Evolutionary conservation across 352 stramenopile genomes (phyloP), one percentile per base, ranked within the genome.

Genomic region (Globisporangium canariense): DNA sequence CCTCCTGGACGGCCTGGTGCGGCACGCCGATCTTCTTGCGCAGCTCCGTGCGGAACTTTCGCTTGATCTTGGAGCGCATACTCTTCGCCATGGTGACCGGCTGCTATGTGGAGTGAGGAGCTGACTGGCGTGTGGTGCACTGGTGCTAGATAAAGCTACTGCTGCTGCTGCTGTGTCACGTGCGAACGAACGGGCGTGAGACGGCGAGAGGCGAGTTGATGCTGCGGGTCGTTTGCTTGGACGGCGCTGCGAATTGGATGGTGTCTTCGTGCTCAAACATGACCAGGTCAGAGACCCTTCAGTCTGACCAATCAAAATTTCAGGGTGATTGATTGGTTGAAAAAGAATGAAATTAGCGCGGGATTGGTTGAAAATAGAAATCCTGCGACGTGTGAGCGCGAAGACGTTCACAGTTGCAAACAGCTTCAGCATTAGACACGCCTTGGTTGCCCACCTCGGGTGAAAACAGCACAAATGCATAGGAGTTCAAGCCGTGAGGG

Each of bases 41-140:
- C 65, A 95, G 75, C 77, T 95, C 84, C 68, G 83, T 90, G 68
- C 86, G 86, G 78, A 93, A 95, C 74, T 86, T 88, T 69, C 86
- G 84, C 81, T 95, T 95, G 75, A 95, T 91, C 78, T 95, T 95
- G 59, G 86, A 95, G 68, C 86, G 84, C 73, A 95, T 71, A 80
- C 81, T 89, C 82, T 95, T 95, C 58, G 84, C 86, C 86, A 95
- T 95, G 62, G 67, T 87, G 47, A n/a, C 16, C 22, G 53, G 20
- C 16, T 64, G 34, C 11, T 61, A n/a, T 47, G 22, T 67, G 36
- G 22, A 25, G 18, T 8, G 34, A 20, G 13, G 25, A 30, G 8
- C 10, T 11, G 34, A 32, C n/a, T 38, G 40, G 11, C 5, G 13
- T 40, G 28, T 18, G 38, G 10, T 28, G 25, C 25, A 28, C 14